These are phyloP conservation scores for Schwanniomyces yamadae DNA, from an alignment of 805 yeast genomes.

Conservation along the genomic window DNA sequence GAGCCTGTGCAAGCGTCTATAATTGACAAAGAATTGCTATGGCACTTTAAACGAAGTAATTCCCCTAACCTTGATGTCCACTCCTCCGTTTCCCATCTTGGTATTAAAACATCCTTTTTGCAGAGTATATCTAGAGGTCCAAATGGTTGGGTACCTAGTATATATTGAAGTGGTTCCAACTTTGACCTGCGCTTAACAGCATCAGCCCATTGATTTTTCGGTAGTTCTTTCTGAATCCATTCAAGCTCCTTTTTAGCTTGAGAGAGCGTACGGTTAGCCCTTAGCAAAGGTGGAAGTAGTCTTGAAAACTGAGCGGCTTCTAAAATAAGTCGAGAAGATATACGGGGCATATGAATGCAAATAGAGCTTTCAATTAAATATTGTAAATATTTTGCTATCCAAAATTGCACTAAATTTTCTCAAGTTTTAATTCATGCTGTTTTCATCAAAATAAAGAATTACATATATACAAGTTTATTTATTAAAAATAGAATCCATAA, in stretches of 20 bases:
- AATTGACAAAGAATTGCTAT: conserved; percentile 21
- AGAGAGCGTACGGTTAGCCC: conserved; percentile 27
- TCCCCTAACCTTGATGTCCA: conserved; percentile 58
- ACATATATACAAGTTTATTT: conserved; percentile 10
- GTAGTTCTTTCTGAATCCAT: conserved; percentile 66
- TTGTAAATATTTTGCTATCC: no score
- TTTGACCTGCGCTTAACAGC: conserved; percentile 57
- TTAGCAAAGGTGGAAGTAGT: conserved; percentile 32
- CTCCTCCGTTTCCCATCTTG: conserved; percentile 95
- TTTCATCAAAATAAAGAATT: conserved; percentile 3
- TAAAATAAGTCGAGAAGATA: conserved; percentile 26
- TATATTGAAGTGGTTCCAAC: conserved; percentile 77
- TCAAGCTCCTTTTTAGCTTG: conserved; percentile 55
- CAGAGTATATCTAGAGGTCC: conserved; percentile 65
- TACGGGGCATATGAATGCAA: conserved; percentile 36
- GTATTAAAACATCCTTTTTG: conserved; percentile 69
- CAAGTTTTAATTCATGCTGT: conserved; percentile 1
- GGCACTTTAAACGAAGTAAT: conserved; percentile 5
- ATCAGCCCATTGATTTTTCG: conserved; percentile 39
- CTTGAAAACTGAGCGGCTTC: conserved; percentile 25
- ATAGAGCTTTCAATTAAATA: no score
- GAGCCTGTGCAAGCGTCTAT: conserved; percentile 84
- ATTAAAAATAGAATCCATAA: no score
- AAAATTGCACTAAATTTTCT: no score
- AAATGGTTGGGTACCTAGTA: conserved; percentile 85